Evolutionary conservation across 129 eudicot genomes (phyloP), one percentile per base, ranked within the genome.

Genomic region (Gnaphalium uliginosum): DNA sequence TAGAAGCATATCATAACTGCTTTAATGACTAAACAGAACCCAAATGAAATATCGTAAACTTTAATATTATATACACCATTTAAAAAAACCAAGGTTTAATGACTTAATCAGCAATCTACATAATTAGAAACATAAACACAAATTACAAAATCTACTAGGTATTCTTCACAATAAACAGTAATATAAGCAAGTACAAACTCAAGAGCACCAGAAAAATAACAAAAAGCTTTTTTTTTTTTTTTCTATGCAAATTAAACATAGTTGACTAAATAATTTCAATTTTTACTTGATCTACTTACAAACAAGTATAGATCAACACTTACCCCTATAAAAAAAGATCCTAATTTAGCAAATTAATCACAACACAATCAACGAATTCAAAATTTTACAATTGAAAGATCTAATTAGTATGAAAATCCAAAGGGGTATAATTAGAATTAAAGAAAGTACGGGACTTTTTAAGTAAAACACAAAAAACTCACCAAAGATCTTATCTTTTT

Each of bases 251-350:
- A 67, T 67, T 10, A 71, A 0, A 35, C 68, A 64, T 6, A 53
- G 83, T 79, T 79, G 79, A 73, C 83, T 46, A 66, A 56, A 54
- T 23, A 51, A 72, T 27, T 8, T 19, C 69, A 30, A 79, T 51
- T 4, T 73, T 79, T 25, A 73, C 78, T 73, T 39, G 83, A 79
- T 79, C 83, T 79, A 73, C 75, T 66, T 66, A 66, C 39, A 73
- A 39, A 37, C 54, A 66, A 73, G 53, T 54, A 73, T 21, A 48
- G 79, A 73, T 79, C 83, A 79, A 72, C 8, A 64, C 72, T 19
- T 9, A 72, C 72, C 82, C 23, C 10, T 8, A 25, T 54, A 53
- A 65, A 73, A 30, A 56, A 41, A 65, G 69, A 79, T 73, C 75
- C 33, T 43, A 73, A 79, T 65, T 58, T 11, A 19, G 8, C 19